A percentile compares a stretch with the other conserved stretches of the same genome.
These are phyloP conservation scores for Talaromyces sp. DNA, from an alignment of 2,329 filamentous ascomycete species.

Conservation along the genomic window DNA sequence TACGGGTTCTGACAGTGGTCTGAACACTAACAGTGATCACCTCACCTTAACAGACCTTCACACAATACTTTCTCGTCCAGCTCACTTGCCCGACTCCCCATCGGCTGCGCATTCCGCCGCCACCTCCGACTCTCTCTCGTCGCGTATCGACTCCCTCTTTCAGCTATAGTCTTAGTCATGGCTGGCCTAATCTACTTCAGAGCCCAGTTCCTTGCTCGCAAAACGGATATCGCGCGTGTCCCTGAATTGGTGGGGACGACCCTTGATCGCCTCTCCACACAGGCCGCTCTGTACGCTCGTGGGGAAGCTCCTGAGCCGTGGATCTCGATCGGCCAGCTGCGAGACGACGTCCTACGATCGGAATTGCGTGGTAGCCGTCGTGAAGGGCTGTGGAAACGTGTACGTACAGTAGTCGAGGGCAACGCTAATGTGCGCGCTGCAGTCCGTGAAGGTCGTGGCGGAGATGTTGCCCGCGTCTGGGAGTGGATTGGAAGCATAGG, in stretches of 20 bases:
- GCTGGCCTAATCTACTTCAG: constrained; percentile 57
- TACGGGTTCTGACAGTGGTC: constrained; percentile 46
- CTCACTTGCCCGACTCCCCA: constrained; percentile 85
- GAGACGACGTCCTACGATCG: constrained; percentile 81
- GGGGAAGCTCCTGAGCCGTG: constrained; percentile 66
- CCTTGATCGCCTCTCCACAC: constrained; percentile 72
- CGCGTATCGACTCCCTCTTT: constrained; percentile 47
- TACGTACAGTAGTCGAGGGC: constrained; percentile 78
- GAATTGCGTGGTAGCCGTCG: constrained; percentile 72
- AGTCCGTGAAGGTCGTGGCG: constrained; percentile 55
- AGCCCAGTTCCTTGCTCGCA: constrained; percentile 55
- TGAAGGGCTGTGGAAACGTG: constrained; percentile 76
- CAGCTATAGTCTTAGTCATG: constrained; percentile 40
- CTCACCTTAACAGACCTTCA: constrained; percentile 67
- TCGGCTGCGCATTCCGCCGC: constrained; percentile 52
- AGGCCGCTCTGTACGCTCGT: constrained; percentile 71
- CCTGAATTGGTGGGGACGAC: constrained; percentile 79
- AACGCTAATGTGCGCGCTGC: constrained; percentile 86
- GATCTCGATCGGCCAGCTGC: constrained; percentile 79
- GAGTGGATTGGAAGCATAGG: constrained; percentile 61
- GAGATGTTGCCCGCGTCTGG: constrained; percentile 58
- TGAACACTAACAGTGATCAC: constrained; percentile 76
- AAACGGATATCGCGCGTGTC: constrained; percentile 64
- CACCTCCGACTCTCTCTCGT: constrained; percentile 43
- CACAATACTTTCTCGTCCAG: constrained; percentile 68